Percentiles rank a stretch among this genome's conserved stretches.
Conservation (phyloP, 2,329 filamentous ascomycete genomes). For the Ascochyta koolunga region DNA sequence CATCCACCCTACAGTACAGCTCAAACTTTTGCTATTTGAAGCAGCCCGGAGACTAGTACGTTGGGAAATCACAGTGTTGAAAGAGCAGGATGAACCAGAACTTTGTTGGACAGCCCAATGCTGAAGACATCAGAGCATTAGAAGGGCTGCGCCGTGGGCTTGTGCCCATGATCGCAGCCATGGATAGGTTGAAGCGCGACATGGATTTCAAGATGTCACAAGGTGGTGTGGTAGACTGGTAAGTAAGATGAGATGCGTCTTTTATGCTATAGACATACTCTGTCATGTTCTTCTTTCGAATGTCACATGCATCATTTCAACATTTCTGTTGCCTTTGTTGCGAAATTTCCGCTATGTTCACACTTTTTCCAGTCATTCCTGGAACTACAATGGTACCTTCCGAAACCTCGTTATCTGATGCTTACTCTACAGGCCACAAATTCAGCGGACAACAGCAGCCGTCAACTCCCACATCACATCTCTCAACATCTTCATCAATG, state of each 20-base stretch:
- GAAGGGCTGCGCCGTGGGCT: conserved; percentile 33
- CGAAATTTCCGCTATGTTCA: background rate
- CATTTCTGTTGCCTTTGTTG: background rate
- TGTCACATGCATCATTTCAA: background rate
- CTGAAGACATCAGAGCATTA: conserved; percentile 30
- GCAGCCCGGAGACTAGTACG: background rate
- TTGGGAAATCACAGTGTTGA: background rate
- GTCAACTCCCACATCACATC: conserved; percentile 26
- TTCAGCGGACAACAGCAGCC: conserved; percentile 23
- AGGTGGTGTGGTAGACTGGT: conserved; percentile 29
- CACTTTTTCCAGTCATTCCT: too few species aligned
- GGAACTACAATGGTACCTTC: too few species aligned
- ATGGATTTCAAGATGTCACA: conserved; percentile 26
- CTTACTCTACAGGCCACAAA: conserved; percentile 28
- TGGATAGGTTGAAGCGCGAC: conserved; percentile 30
- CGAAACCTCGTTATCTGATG: too few species aligned
- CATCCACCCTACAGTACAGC: background rate
- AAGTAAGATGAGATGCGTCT: conserved; percentile 9
- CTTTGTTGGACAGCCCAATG: conserved; percentile 30
- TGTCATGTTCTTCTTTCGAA: background rate
- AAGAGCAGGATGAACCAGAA: conserved; percentile 32
- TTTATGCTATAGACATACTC: background rate
- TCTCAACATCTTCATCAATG: conserved; percentile 30
- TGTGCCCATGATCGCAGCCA: conserved; percentile 32
- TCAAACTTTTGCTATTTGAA: too few species aligned